Evolutionary conservation across 208 protist species (phyloP).

Genomic region (Trypanosoma congolense): DNA sequence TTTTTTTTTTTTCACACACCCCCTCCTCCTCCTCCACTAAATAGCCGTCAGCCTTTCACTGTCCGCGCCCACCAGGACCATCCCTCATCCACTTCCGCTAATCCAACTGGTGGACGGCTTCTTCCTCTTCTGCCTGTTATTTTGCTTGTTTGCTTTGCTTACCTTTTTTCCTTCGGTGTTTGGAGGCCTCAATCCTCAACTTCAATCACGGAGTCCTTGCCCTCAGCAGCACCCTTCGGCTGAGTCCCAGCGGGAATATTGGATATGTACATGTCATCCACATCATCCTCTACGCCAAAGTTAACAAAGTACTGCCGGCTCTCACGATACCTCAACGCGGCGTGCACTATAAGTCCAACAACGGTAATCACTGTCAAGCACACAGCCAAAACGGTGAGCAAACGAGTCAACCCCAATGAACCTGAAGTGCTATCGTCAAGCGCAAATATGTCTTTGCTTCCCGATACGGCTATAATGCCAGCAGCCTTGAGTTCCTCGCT

Average conservation of each 20-base stretch:
- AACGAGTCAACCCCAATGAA: not conserved
- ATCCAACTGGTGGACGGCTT: not conserved
- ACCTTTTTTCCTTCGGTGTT: slow-evolving; percentile 6
- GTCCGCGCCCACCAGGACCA: too few relatives aligned
- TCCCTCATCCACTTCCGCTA: not conserved
- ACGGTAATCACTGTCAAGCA: slow-evolving; percentile 28
- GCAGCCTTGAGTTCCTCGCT: slow-evolving; percentile 6
- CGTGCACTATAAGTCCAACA: slow-evolving; percentile 35
- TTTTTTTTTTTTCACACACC: too few relatives aligned
- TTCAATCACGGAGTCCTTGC: slow-evolving; percentile 67
- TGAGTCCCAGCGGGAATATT: not conserved
- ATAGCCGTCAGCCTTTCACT: too few relatives aligned
- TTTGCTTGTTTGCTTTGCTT: slow-evolving; percentile 14
- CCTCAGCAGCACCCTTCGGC: not conserved
- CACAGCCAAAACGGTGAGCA: slow-evolving; percentile 22
- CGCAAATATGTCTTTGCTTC: slow-evolving; percentile 32
- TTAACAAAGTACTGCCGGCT: slow-evolving; percentile 69
- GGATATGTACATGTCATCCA: slow-evolving; percentile 77
- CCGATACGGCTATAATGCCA: slow-evolving; percentile 20
- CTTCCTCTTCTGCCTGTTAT: not conserved
- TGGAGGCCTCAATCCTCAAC: slow-evolving; percentile 44
- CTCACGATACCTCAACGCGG: slow-evolving; percentile 61
- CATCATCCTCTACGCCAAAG: slow-evolving; percentile 63
- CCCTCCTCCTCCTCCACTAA: too few relatives aligned
- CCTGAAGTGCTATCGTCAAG: slow-evolving; percentile 30